Conservation (phyloP, 345 rosid species). For the Brassica rapa region DNA sequence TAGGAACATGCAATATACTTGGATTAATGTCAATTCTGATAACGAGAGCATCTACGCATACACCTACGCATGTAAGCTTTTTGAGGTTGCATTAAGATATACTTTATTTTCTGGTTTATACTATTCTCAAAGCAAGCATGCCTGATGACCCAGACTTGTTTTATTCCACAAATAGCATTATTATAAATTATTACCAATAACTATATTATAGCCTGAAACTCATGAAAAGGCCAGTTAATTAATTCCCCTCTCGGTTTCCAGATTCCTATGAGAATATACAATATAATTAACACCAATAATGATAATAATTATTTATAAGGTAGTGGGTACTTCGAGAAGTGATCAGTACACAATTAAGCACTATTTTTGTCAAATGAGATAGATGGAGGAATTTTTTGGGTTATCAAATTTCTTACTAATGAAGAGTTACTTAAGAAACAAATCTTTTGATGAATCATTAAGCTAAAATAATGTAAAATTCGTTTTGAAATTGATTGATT, state of each 20-base stretch:
- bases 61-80: conserved; percentile 40
- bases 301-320: not conserved
- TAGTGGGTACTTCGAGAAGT: not conserved
- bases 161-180: conserved; percentile 7
- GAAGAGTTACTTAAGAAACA: not conserved
- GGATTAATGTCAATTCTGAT: conserved; percentile 24
- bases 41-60: conserved; percentile 41
- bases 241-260: conserved; percentile 38
- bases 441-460: not conserved
- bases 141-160: conserved; percentile 33
- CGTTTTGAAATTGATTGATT: not conserved
- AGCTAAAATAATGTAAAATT: not conserved
- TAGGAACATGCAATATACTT: conserved; percentile 34
- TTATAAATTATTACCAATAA: not conserved
- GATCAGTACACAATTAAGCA: not conserved
- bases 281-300: not conserved
- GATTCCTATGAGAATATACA: conserved; percentile 30
- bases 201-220: conserved; percentile 23
- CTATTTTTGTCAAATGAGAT: not conserved
- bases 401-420: conserved; percentile 6
- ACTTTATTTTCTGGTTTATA: conserved; percentile 31
- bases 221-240: conserved; percentile 8
- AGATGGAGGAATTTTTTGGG: not conserved
- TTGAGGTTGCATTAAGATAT: conserved; percentile 30
- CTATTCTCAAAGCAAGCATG: conserved; percentile 44